These are phyloP conservation scores for Fusarium sacchari DNA, from an alignment of 2,329 filamentous ascomycete genomes.

Conservation along the genomic window DNA sequence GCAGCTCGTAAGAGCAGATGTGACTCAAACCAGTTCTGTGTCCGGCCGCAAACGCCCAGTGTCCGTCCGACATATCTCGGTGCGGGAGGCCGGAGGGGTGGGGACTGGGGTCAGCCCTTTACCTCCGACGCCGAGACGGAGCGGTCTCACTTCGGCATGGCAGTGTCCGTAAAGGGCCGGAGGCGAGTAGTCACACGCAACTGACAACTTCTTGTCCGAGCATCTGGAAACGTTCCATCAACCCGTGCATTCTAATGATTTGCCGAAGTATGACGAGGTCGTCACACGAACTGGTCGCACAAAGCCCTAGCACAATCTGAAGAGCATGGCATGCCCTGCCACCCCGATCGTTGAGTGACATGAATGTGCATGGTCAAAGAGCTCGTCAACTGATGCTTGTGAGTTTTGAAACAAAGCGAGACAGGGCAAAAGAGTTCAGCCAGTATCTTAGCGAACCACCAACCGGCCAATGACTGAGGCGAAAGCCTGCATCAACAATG, in stretches of 20 bases:
- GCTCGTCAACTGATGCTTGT: neutral
- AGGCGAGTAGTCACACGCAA: constrained; percentile 28
- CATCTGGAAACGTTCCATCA: constrained; percentile 40
- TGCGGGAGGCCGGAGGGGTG: constrained; percentile 24
- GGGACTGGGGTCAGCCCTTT: constrained; percentile 1
- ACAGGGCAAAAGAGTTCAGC: constrained; percentile 15
- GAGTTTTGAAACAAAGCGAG: constrained; percentile 6
- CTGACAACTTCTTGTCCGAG: constrained; percentile 26
- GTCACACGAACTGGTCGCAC: constrained; percentile 17
- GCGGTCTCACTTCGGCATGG: constrained; percentile 32
- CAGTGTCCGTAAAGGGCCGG: constrained; percentile 31
- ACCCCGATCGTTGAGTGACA: constrained; percentile 8
- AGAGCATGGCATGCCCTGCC: neutral
- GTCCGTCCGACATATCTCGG: constrained; percentile 28
- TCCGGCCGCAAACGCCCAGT: constrained; percentile 22
- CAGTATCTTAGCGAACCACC: neutral
- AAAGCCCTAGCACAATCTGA: constrained; percentile 14
- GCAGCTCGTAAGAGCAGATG: constrained; percentile 7
- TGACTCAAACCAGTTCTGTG: constrained; percentile 9
- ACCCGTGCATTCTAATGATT: constrained; percentile 18
- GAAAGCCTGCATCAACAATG: neutral
- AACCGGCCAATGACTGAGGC: constrained; percentile 7
- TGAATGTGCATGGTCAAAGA: constrained; percentile 3
- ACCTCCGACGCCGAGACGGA: constrained; percentile 30
- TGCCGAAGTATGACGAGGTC: constrained; percentile 27